These are phyloP conservation scores for Rhodosorus marinus DNA, from an alignment of 23 red algal genomes.

Conservation along the genomic window DNA sequence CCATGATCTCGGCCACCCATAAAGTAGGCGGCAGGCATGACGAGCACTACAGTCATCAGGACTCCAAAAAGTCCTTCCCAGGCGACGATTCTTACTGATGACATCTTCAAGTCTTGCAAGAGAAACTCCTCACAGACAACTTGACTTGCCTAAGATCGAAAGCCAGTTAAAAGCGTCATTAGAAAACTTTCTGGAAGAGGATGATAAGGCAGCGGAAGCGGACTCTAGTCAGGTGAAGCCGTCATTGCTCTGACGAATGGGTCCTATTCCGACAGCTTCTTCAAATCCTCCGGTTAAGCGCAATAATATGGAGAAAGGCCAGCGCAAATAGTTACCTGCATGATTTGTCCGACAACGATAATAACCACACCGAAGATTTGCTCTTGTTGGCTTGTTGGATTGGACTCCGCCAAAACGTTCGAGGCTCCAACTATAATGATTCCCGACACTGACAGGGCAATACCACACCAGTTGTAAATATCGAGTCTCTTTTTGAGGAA, in stretches of 20 bases:
- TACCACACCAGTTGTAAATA: constrained; percentile 31
- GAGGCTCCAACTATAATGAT: constrained; percentile 57
- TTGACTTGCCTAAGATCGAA: no score
- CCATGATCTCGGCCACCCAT: constrained; percentile 66
- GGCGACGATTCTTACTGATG: constrained; percentile 55
- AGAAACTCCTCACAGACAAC: constrained; percentile 80
- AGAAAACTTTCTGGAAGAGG: no score
- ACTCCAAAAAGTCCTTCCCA: constrained; percentile 94
- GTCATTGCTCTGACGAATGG: no score
- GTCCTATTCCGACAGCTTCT: no score
- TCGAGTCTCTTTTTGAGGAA: constrained; percentile 43
- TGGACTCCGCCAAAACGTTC: constrained; percentile 13
- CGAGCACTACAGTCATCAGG: constrained; percentile 28
- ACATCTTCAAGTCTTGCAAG: constrained; percentile 67
- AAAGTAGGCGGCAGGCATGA: constrained; percentile 62
- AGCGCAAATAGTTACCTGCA: no score
- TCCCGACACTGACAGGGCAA: constrained; percentile 29
- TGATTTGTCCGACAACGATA: constrained; percentile 61
- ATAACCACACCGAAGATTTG: constrained; percentile 45
- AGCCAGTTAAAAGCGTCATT: no score
- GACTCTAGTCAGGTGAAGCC: no score
- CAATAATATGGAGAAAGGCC: no score
- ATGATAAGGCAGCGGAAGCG: no score
- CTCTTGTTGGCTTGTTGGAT: constrained; percentile 6
- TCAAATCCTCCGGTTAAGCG: no score